These are phyloP conservation scores for Mycosphaerella sp. DNA, from an alignment of 2,329 filamentous ascomycete species.

Conservation along the genomic window DNA sequence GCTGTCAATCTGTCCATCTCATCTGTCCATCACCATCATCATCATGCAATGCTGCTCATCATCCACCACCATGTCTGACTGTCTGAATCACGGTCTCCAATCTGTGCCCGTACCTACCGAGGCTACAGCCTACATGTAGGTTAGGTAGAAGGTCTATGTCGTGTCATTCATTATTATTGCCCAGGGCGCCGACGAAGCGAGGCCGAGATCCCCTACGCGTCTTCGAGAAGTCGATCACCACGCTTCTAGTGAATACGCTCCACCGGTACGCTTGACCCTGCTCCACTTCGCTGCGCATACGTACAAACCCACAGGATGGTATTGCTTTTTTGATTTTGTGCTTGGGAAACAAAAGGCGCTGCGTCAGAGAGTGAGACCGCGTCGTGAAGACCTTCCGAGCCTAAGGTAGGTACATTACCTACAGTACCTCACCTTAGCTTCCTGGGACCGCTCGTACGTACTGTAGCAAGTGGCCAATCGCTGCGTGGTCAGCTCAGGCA, in stretches of 20 bases:
- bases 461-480: not conserved
- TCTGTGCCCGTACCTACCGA: too few relatives aligned
- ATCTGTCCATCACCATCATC: not conserved
- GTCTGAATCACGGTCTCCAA: not conserved
- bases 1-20: not conserved
- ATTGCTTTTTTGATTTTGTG: constrained; percentile 1
- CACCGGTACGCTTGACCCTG: constrained; percentile 3
- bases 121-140: too few relatives aligned
- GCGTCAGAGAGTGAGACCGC: constrained; percentile 20
- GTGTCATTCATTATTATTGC: not conserved
- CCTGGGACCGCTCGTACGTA: too few relatives aligned
- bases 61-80: too few relatives aligned
- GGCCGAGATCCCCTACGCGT: constrained; percentile 1
- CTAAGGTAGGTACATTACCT: too few relatives aligned
- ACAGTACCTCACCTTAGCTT: too few relatives aligned
- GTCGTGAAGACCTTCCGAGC: not conserved
- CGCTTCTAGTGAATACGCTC: constrained; percentile 6
- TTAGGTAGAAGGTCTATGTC: not conserved
- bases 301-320: not conserved
- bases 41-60: not conserved
- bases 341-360: not conserved
- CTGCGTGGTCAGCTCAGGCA: constrained; percentile 3
- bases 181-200: too few relatives aligned
- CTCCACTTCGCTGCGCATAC: not conserved
- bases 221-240: constrained; percentile 9